Evolutionary conservation across 2,329 filamentous ascomycete genomes (phyloP), one percentile per base, ranked within the genome.

Genomic region (Ophiostoma triangulosporum): DNA sequence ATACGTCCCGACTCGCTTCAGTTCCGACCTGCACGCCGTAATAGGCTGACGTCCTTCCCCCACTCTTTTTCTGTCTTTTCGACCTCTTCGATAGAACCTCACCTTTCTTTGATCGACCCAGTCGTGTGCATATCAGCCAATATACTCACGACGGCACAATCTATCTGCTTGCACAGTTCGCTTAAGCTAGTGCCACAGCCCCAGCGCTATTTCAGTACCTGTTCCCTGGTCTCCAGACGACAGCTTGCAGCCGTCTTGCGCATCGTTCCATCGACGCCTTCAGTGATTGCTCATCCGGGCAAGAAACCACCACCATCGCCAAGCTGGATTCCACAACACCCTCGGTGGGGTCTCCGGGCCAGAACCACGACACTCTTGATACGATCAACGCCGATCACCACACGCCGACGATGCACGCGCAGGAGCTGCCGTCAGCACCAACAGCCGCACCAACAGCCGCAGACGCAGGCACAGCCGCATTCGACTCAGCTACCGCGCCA

Each of bases 311-410:
- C n/a, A 50, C 26, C 38, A 17, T n/a, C n/a, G 48, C 31, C 57
- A 60, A 52, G 38, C 72, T 78, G 75, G 76, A 80, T 74, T 72
- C 71, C 58, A 73, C 73, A 57, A 72, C 67, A 17, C 62, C 74
- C 32, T 69, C 70, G 48, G 67, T 68, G 62, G 73, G 73, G 68
- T 75, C 73, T 57, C 66, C 69, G 64, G 73, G 68, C 69, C 73
- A 75, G 62, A 74, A 72, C 62, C 72, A 73, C 71, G 71, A 74
- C 72, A 69, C 70, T 55, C 65, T 64, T 61, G 72, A 75, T 62
- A 72, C 61, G 56, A 75, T 76, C 71, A 77, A 81, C 54, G 68
- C 69, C 57, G 68, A 72, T 50, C 66, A 67, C 48, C 60, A 65
- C 4, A 53, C 54, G 20, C 50, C 58, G 4, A 52, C 52, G 5